These are phyloP conservation scores for Neospermospora avenae DNA, from an alignment of 2,329 filamentous ascomycete species.

Conservation along the genomic window DNA sequence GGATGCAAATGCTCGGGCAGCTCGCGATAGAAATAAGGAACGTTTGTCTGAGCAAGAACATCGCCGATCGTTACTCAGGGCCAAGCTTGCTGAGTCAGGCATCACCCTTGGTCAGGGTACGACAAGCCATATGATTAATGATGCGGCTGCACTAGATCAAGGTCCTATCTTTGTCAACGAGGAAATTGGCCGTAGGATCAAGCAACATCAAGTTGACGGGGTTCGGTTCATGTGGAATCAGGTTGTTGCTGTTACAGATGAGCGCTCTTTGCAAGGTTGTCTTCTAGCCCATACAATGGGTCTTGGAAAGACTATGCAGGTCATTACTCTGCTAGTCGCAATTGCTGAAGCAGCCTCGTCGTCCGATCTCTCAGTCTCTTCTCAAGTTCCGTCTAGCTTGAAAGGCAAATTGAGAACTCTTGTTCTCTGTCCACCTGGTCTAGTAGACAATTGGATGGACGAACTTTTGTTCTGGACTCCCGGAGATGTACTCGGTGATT, in stretches of 20 bases:
- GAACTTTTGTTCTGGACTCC: conserved; percentile 72
- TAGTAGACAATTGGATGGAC: conserved; percentile 80
- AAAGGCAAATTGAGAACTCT: conserved; percentile 59
- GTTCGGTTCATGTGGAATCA: conserved; percentile 89
- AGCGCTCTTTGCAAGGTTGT: conserved; percentile 64
- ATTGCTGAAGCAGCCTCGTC: conserved; percentile 66
- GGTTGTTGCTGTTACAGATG: conserved; percentile 52
- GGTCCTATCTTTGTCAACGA: conserved; percentile 62
- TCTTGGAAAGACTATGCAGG: conserved; percentile 28
- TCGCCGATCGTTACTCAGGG: conserved; percentile 47
- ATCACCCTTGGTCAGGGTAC: conserved; percentile 43
- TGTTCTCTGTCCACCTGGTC: conserved; percentile 69
- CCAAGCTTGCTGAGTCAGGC: conserved; percentile 44
- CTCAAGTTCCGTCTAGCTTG: conserved; percentile 67
- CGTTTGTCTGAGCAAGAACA: conserved; percentile 52
- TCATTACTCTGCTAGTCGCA: conserved; percentile 74
- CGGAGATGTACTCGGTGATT: conserved; percentile 48
- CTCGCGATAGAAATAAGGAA: conserved; percentile 53
- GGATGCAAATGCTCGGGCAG: conserved; percentile 43
- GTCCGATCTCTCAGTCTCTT: conserved; percentile 49
- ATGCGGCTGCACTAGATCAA: conserved; percentile 57
- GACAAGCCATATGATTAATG: conserved; percentile 61
- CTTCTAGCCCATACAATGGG: conserved; percentile 73
- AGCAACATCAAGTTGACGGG: conserved; percentile 76
- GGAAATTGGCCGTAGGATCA: conserved; percentile 63